These are phyloP conservation scores for Fusarium ambrosium DNA, from an alignment of 2,329 filamentous ascomycete genomes.

Conservation along the genomic window DNA sequence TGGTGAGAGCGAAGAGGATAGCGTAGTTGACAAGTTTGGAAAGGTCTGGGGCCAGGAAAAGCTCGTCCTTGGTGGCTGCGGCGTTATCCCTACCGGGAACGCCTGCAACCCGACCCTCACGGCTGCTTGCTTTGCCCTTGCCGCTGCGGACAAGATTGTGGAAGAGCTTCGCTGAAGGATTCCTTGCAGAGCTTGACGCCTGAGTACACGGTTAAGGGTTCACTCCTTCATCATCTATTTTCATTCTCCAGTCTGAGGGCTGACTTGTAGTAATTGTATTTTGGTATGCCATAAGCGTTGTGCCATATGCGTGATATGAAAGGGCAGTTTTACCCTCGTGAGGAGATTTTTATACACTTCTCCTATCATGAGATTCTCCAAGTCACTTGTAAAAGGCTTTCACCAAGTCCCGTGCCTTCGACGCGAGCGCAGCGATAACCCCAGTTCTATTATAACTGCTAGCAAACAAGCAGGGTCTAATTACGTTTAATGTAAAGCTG, in stretches of 20 bases:
- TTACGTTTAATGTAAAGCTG: too few species aligned
- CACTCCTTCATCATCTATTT: background rate
- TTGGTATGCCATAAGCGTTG: background rate
- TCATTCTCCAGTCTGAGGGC: background rate
- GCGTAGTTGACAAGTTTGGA: conserved; percentile 5
- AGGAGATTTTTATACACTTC: too few species aligned
- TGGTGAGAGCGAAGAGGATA: background rate
- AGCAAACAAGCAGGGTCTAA: too few species aligned
- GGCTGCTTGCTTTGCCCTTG: conserved; percentile 14
- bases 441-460: too few species aligned
- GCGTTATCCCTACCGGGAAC: conserved; percentile 12
- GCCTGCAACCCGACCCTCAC: conserved; percentile 12
- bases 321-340: too few species aligned
- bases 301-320: too few species aligned
- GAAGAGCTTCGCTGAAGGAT: background rate
- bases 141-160: conserved; percentile 12
- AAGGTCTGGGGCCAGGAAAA: background rate
- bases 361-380: too few species aligned
- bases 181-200: background rate
- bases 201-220: background rate
- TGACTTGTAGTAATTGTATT: background rate
- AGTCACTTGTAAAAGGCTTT: too few species aligned
- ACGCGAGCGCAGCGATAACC: too few species aligned
- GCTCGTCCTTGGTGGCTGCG: conserved; percentile 7
- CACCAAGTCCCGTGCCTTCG: too few species aligned